Base-by-base conservation (phyloP, 257 asterid species). In the Cynanchum wilfordii region DNA sequence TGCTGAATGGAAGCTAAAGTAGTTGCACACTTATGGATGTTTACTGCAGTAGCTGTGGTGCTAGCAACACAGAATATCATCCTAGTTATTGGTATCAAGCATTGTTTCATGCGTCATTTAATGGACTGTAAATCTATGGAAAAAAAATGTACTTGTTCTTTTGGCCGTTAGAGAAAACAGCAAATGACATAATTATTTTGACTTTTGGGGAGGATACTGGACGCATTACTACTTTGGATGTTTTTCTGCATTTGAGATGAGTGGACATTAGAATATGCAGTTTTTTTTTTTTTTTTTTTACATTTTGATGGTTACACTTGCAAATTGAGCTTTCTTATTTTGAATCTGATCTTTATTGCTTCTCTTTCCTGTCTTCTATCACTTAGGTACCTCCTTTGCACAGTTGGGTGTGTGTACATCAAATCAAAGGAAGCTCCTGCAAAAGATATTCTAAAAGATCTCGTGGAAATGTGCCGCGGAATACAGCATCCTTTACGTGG, bases 381-480 rank as follows among this genome's bases (percentile, higher is more conserved):
- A 69, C 69, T 70, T 76, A 95, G 99, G 86, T 95, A 95, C 81
- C 87, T 95, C 79, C 94, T 95, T 49, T 95, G 99, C 78, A 95
- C 99, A 42, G 98, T 90, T 74, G 99, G 98, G 55, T 95, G 94
- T 45, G 98, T 95, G 75, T 95, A 95, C 81, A 88, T 95, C 79
- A 90, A 88, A 79, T 89, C 99, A 50, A 95, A 95, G 86, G 99
- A 95, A 82, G 99, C 99, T 77, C 98, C 99, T 0, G 97, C 97
- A 7, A 95, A 90, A 84, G 99, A 90, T 85, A 86, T 95, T 65
- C 97, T 95, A 45, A 95, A 95, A 86, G 99, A 95, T 83, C 96
- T 95, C 72, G 98, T 92, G 47, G 99, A 95, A 88, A 95, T 95
- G 99, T 89, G 99, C 70, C 99, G 97, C 20, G 96, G 96, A 55